Percentiles rank a stretch among this genome's conserved stretches.
Conservation (phyloP, 306 rosid species). For the Sicyos edulis region DNA sequence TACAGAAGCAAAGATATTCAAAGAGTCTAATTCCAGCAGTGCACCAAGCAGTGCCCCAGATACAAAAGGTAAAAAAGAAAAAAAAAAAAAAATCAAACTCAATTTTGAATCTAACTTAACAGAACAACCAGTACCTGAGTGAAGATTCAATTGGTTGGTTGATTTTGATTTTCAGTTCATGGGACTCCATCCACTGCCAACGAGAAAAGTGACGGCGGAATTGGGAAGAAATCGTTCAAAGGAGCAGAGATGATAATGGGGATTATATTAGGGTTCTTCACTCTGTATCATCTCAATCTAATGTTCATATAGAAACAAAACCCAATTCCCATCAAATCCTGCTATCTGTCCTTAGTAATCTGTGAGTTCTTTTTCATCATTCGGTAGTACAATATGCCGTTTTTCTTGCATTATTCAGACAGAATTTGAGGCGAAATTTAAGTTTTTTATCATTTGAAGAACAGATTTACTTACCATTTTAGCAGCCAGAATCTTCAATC, state of each 20-base stretch:
- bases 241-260: conserved; percentile 30
- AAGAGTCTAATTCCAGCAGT: conserved; percentile 25
- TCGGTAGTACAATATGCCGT: background rate
- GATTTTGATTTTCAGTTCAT: conserved; percentile 13
- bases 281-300: conserved; percentile 11
- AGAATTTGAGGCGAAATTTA: background rate
- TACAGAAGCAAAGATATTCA: conserved; percentile 50
- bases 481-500: background rate
- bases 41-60: conserved; percentile 19
- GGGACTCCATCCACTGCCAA: conserved; percentile 29
- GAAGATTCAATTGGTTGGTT: background rate
- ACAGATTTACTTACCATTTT: background rate
- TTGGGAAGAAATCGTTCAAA: conserved; percentile 32
- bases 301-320: background rate
- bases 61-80: conserved; percentile 39
- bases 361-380: background rate
- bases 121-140: background rate
- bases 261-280: conserved; percentile 36
- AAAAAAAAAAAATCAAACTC: too few relatives aligned
- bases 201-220: conserved; percentile 35
- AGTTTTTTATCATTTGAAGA: background rate
- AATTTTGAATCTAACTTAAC: background rate
- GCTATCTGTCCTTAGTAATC: background rate
- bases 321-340: background rate
- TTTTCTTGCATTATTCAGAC: background rate